These are phyloP conservation scores for Boletus rubroflammeus DNA, from an alignment of 768 basidiomycete species.

Conservation along the genomic window DNA sequence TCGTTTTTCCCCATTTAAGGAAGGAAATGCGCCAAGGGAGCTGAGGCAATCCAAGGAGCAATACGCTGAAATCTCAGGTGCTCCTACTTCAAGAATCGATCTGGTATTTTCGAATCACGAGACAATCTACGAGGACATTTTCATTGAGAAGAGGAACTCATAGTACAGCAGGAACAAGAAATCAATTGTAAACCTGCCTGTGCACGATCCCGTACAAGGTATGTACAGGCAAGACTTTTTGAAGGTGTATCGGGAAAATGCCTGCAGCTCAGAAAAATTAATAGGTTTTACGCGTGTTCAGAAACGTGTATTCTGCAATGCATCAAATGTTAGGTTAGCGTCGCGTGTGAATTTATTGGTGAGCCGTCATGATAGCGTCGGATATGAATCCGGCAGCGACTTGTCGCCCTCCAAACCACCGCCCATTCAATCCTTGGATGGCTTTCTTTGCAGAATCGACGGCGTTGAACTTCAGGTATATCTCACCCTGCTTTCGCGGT, in stretches of 20 bases:
- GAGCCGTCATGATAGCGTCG: constrained; percentile 91
- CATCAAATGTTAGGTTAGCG: constrained; percentile 27
- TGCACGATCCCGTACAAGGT: constrained; percentile 28
- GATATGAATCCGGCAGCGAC: constrained; percentile 86
- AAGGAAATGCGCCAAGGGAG: background rate
- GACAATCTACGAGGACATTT: constrained; percentile 33
- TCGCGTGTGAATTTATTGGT: constrained; percentile 48
- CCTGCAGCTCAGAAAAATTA: constrained; percentile 34
- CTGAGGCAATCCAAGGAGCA: background rate
- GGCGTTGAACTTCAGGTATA: constrained; percentile 87
- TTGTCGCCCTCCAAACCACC: constrained; percentile 95
- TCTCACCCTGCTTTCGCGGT: constrained; percentile 71
- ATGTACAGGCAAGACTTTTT: constrained; percentile 32
- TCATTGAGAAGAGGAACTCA: constrained; percentile 33
- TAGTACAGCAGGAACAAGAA: constrained; percentile 29
- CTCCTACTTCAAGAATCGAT: constrained; percentile 21
- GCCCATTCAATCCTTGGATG: constrained; percentile 86
- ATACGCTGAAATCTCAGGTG: constrained; percentile 4
- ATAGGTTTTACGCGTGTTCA: constrained; percentile 19
- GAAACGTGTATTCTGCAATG: constrained; percentile 29
- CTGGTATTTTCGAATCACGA: constrained; percentile 20
- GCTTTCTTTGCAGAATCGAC: constrained; percentile 81
- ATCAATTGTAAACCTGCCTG: constrained; percentile 40
- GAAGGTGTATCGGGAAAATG: constrained; percentile 27
- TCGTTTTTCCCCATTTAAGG: background rate